Evolutionary conservation across 805 yeast species (phyloP), one percentile per base, ranked within the genome.

Genomic region (Phaffomyces opuntiae): DNA sequence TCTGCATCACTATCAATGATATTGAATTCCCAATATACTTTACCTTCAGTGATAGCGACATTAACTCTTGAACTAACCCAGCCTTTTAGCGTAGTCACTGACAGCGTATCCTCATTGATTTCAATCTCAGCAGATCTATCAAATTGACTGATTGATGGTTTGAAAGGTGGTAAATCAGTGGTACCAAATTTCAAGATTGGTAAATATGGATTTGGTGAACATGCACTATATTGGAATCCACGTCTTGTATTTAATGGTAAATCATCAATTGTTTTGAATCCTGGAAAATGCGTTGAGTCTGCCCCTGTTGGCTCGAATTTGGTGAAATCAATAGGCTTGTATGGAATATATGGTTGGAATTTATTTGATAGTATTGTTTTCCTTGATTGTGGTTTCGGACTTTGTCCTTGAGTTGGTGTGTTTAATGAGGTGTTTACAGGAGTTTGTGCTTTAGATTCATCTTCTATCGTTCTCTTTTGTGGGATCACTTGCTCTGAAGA

Each of bases 31-130:
- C 87, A 80, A 62, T 82, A 91, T 70, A 85, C 83, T 16, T 62
- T 64, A 0, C 98, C 99, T 52, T 86, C 90, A 26, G 84, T 69
- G 11, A 91, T 70, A 1, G 87, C 81, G 2, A 83, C 78, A 61
- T 84, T 88, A 6, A 89, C 73, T 40, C 96, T 66, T 0, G 79
- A 78, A 32, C 87, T 79, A 50, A 93, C 70, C 89, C 95, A 93
- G 1, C 97, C 97, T 43, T 70, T 73, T 5, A 66, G 64, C 1
- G 87, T 76, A 0, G 86, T 74, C 0, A 82, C 81, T 4, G 69
- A 59, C 0, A 62, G 52, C n/a, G 60, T 55, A 13, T 62, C 55
- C n/a, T 67, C 65, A 38, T 66, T 63, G 2, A 79, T 49, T 16
- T 67, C 60, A 0, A 82, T 67, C 1, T 82, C 84, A 9, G 72